These are phyloP conservation scores for Grigorovia jiainica DNA, from an alignment of 805 yeast genomes.

Conservation along the genomic window DNA sequence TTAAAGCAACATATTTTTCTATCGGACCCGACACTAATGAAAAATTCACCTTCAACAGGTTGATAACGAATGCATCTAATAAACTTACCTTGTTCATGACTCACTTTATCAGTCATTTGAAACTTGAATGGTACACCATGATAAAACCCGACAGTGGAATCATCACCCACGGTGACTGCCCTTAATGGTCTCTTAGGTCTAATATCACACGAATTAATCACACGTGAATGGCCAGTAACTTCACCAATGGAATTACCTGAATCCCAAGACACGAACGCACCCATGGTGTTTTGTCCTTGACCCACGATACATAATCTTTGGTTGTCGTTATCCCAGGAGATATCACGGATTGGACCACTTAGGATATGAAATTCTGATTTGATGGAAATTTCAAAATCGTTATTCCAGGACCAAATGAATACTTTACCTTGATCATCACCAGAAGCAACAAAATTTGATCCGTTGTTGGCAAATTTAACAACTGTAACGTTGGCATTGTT, in stretches of 20 bases:
- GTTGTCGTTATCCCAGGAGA: constrained; percentile 89
- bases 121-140: constrained; percentile 95
- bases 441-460: constrained; percentile 82
- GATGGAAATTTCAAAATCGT: constrained; percentile 32
- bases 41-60: constrained; percentile 55
- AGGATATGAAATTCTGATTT: constrained; percentile 78
- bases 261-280: constrained; percentile 89
- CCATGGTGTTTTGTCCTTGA: constrained; percentile 82
- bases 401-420: constrained; percentile 66
- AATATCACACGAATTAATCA: constrained; percentile 74
- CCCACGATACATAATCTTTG: constrained; percentile 89
- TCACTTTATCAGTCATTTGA: constrained; percentile 55
- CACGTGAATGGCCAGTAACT: constrained; percentile 82
- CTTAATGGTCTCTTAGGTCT: constrained; percentile 84
- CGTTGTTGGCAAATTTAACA: constrained; percentile 57
- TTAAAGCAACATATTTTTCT: constrained; percentile 69
- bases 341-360: constrained; percentile 69
- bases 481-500: constrained; percentile 57
- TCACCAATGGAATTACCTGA: constrained; percentile 97
- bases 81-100: constrained; percentile 58
- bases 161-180: constrained; percentile 90
- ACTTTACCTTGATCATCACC: constrained; percentile 90
- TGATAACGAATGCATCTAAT: constrained; percentile 75
- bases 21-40: constrained; percentile 81
- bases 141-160: constrained; percentile 71